Percentiles rank a stretch among this genome's conserved stretches.
These are phyloP conservation scores for Akanthomyces muscarius DNA, from an alignment of 2,329 filamentous ascomycete genomes.

Conservation along the genomic window DNA sequence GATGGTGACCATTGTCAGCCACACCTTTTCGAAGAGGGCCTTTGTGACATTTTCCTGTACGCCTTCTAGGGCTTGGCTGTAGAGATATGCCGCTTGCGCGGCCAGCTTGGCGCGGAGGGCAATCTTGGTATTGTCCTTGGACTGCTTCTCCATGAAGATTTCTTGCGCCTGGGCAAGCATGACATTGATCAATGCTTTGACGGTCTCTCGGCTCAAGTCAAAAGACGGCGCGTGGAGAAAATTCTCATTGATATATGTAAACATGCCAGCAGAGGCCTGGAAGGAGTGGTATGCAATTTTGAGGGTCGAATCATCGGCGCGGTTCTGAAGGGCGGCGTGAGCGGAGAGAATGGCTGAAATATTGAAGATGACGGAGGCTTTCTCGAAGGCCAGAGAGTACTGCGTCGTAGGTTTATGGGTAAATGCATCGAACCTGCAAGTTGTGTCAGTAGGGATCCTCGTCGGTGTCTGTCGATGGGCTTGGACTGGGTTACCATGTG, in stretches of 20 bases:
- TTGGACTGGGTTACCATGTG: slow-evolving; percentile 66
- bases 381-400: slow-evolving; percentile 95
- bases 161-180: slow-evolving; percentile 96
- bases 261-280: slow-evolving; percentile 98
- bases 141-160: slow-evolving; percentile 95
- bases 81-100: slow-evolving; percentile 84
- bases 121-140: slow-evolving; percentile 87
- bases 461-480: too few relatives aligned
- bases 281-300: slow-evolving; percentile 98
- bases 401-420: slow-evolving; percentile 97
- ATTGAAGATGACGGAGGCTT: slow-evolving; percentile 99
- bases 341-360: slow-evolving; percentile 96
- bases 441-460: neutral
- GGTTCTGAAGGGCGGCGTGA: slow-evolving; percentile 88
- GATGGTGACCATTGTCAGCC: slow-evolving; percentile 76
- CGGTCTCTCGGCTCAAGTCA: slow-evolving; percentile 91
- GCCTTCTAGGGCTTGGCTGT: slow-evolving; percentile 81
- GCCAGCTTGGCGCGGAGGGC: slow-evolving; percentile 89
- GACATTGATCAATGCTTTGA: slow-evolving; percentile 88
- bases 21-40: slow-evolving; percentile 90
- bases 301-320: slow-evolving; percentile 84
- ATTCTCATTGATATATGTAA: slow-evolving; percentile 99
- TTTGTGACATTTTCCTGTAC: slow-evolving; percentile 89
- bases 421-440: slow-evolving; percentile 90
- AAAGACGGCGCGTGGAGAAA: slow-evolving; percentile 95